A percentile compares a stretch with the other conserved stretches of the same genome.
These are phyloP conservation scores for Hymenotorrendiella dingleyae DNA, from an alignment of 2,329 filamentous ascomycete species.

Conservation along the genomic window DNA sequence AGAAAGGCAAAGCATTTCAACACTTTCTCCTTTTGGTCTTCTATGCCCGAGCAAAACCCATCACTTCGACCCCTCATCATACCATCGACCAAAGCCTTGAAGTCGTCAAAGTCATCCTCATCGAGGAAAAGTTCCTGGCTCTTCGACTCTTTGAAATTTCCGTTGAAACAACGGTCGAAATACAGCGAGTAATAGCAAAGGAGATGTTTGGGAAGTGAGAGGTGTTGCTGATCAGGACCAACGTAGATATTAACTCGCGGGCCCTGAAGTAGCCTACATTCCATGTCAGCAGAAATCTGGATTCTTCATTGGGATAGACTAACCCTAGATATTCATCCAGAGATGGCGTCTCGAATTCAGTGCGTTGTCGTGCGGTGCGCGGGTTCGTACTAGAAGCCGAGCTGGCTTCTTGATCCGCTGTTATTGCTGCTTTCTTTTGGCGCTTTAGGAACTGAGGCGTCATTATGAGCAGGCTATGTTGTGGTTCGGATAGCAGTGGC, in stretches of 20 bases:
- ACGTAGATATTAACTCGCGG: neutral
- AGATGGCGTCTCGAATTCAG: neutral
- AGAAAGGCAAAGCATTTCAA: neutral
- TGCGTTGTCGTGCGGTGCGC: neutral
- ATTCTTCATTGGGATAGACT: neutral
- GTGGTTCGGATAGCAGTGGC: no score
- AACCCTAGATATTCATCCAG: neutral
- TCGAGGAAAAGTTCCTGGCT: neutral
- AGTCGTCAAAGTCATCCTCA: neutral
- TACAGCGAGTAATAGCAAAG: conserved; percentile 10
- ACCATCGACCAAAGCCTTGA: neutral
- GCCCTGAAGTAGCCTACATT: neutral
- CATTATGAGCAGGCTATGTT: no score
- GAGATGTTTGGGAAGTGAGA: conserved; percentile 7
- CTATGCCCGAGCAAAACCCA: no score
- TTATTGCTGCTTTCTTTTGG: no score
- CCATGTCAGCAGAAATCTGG: neutral
- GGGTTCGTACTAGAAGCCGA: neutral
- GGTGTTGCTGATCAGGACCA: neutral
- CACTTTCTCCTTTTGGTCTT: no score
- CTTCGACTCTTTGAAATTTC: conserved; percentile 2
- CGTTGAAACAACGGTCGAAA: conserved; percentile 14
- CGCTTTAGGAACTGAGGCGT: no score
- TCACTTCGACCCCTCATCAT: no score
- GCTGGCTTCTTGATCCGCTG: no score